Base-by-base conservation (phyloP, 768 basidiomycete species). In the Auriscalpium orientale region DNA sequence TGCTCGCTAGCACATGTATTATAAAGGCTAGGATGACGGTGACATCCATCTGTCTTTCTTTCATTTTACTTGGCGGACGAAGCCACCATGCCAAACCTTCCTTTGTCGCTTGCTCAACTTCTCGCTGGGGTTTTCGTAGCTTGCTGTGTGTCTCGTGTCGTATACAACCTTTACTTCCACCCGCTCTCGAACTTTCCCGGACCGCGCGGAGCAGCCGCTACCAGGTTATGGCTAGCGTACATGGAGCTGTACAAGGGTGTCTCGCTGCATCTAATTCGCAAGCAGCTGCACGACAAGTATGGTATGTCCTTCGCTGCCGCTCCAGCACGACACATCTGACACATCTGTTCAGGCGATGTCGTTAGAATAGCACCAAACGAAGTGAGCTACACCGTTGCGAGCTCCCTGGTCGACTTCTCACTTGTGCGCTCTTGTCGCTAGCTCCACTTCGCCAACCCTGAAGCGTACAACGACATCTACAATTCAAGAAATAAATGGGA, bases 231-330 rank as follows among this genome's bases (percentile, higher is more conserved):
- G 53, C 34, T 54, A 12, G 45, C 53, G 8, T 54, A 54, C 53
- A 46, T 54, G 53, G 53, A 54, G 13, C 43, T 54, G 34, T 54
- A 20, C 40, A 54, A 54, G 44, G 53, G 45, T 33, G 53, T 54
- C 34, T 18, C 43, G 22, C 45, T 54, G 28, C n/a, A 40, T 4
- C 43, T 45, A 2, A n/a, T 54, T 40, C 53, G 53, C 21, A 45
- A 34, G 43, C 43, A 54, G 34, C 53, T 54, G 21, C 53, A 54
- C 46, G 53, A 45, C 22, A 46, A 46, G 53, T 54, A 54, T 46
- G 53, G 53, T 54, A 36, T 34, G 45, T 47, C n/a, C 21, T 45
- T 7, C 13, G 18, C 45, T 50, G 11, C 1, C 33, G 7, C 28
- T 4, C 5, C 28, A 28, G 28, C 28, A 28, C 28, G 28, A 28